phyloP scores from a whole-genome alignment of 2,329 filamentous ascomycete genomes.

The Rhexocercosporidium sp. region DNA sequence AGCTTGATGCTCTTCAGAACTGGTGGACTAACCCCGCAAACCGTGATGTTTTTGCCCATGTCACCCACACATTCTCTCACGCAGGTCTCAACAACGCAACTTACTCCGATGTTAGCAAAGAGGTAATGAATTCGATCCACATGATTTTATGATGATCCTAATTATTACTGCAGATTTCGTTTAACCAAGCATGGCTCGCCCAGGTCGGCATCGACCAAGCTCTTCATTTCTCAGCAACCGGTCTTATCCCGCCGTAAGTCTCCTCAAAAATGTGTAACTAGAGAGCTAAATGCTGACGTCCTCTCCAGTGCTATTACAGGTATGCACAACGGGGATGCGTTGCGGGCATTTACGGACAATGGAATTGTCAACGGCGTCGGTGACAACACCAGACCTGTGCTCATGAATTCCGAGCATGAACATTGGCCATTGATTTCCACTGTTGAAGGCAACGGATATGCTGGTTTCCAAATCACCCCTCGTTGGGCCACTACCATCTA shows the following conservation, averaged over 20 bases:
- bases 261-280: neutral
- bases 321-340: conserved; percentile 64
- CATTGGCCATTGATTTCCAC: conserved; percentile 62
- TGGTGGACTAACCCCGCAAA: conserved; percentile 58
- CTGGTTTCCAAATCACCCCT: conserved; percentile 60
- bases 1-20: conserved; percentile 53
- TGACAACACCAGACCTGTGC: conserved; percentile 61
- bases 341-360: conserved; percentile 61
- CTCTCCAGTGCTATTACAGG: conserved; percentile 68
- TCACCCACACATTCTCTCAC: conserved; percentile 67
- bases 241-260: conserved; percentile 34
- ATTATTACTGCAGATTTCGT: conserved; percentile 49
- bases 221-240: conserved; percentile 54
- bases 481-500: conserved; percentile 67
- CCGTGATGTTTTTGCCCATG: conserved; percentile 57
- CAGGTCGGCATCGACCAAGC: conserved; percentile 55
- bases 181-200: conserved; percentile 63
- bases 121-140: conserved; percentile 38
- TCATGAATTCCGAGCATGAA: conserved; percentile 51
- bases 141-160: neutral
- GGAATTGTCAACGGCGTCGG: conserved; percentile 64
- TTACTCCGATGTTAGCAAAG: conserved; percentile 58
- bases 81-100: conserved; percentile 63
- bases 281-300: conserved; percentile 39
- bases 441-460: conserved; percentile 57